These are phyloP conservation scores for Xylaria sp. DNA, from an alignment of 2,329 filamentous ascomycete species.

Conservation along the genomic window DNA sequence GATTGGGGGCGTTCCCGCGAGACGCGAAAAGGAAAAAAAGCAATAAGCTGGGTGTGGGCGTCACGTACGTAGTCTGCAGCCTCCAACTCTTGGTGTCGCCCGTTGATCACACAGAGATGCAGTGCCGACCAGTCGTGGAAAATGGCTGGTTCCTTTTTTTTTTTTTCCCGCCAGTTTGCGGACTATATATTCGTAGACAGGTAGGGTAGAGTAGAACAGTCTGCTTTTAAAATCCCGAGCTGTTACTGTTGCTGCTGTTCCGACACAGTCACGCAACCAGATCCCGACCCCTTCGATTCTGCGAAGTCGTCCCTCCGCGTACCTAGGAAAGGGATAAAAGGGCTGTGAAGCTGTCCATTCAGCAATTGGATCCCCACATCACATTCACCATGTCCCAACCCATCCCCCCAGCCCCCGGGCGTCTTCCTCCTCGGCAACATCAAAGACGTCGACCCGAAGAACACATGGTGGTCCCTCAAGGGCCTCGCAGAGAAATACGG, in stretches of 20 bases:
- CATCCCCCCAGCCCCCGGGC: conserved; percentile 48
- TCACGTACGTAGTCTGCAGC: not conserved
- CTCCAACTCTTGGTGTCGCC: not conserved
- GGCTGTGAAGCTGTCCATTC: not conserved
- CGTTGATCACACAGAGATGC: not conserved
- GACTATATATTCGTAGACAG: not conserved
- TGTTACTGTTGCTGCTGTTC: not conserved
- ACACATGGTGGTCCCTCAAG: conserved; percentile 47
- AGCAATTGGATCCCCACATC: not conserved
- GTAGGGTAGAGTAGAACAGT: conserved; percentile 3
- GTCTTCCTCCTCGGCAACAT: conserved; percentile 49
- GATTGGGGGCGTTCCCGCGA: not conserved
- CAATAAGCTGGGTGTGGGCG: not conserved
- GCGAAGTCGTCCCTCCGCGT: not conserved
- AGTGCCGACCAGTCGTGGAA: too few relatives aligned
- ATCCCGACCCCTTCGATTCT: not conserved
- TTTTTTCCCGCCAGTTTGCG: not conserved
- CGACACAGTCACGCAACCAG: not conserved
- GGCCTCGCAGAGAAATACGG: conserved; percentile 45
- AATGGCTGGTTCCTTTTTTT: too few relatives aligned
- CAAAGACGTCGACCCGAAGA: conserved; percentile 43
- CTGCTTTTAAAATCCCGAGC: too few relatives aligned
- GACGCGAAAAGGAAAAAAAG: not conserved
- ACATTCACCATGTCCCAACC: conserved; percentile 36
- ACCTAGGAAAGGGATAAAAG: not conserved